Percentiles rank a stretch among this genome's conserved stretches.
These are phyloP conservation scores for Penstemon eatonii DNA, from an alignment of 257 asterid species.

Conservation along the genomic window DNA sequence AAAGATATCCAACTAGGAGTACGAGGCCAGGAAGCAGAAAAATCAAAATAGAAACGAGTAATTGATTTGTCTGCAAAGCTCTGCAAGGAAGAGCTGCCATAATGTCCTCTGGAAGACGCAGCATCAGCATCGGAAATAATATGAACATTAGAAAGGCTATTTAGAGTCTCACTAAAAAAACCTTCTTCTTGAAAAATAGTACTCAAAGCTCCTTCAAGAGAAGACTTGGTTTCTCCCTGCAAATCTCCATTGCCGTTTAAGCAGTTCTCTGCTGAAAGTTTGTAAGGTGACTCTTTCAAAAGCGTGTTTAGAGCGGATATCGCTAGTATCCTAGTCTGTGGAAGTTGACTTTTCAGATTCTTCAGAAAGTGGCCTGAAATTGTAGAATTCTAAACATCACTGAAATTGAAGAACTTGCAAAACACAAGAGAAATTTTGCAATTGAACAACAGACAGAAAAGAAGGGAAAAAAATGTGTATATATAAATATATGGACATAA, in stretches of 20 bases:
- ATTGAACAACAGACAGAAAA: constrained; percentile 14
- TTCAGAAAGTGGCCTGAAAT: constrained; percentile 90
- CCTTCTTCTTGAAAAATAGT: constrained; percentile 87
- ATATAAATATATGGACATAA: neutral
- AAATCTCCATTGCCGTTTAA: constrained; percentile 33
- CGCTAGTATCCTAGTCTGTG: constrained; percentile 97
- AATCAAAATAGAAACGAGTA: constrained; percentile 90
- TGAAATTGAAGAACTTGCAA: constrained; percentile 16
- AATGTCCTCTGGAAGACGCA: constrained; percentile 75
- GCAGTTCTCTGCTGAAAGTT: constrained; percentile 48
- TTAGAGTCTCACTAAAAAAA: constrained; percentile 75
- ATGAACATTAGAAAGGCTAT: constrained; percentile 92
- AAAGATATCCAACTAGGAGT: constrained; percentile 97
- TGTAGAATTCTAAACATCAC: constrained; percentile 26
- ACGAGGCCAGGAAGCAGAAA: constrained; percentile 99
- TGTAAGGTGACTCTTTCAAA: constrained; percentile 94
- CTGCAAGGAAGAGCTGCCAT: constrained; percentile 78
- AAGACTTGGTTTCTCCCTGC: constrained; percentile 58
- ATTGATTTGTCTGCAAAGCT: constrained; percentile 91
- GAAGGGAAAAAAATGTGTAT: neutral
- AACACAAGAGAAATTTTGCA: constrained; percentile 12
- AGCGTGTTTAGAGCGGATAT: constrained; percentile 95
- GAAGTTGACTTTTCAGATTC: constrained; percentile 96
- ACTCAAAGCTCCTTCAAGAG: constrained; percentile 82
- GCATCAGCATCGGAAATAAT: constrained; percentile 69